Percentiles rank a stretch among this genome's conserved stretches.
Evolutionary conservation across 371 early-diverging fungal genomes (phyloP).

Genomic region (Mucor indicus): DNA sequence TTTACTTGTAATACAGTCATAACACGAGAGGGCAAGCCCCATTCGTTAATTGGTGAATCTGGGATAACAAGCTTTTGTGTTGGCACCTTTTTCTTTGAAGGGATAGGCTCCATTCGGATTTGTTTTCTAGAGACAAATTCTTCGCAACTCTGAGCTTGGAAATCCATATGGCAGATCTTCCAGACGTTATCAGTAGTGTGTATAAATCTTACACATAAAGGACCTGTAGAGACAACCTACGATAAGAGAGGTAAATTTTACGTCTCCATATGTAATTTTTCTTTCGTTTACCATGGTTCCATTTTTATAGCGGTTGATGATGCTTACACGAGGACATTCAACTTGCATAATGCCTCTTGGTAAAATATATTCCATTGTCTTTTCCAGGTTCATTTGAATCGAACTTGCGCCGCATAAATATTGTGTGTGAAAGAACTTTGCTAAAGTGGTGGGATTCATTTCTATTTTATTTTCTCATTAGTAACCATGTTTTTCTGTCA

Average conservation of each 20-base stretch:
- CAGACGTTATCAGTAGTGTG: conserved; percentile 19
- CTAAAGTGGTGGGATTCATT: conserved; percentile 22
- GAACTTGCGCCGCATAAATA: conserved; percentile 36
- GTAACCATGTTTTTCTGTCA: background rate
- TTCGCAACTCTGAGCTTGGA: conserved; percentile 30
- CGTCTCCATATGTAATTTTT: background rate
- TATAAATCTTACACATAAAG: conserved; percentile 26
- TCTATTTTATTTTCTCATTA: background rate
- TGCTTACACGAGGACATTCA: conserved; percentile 39
- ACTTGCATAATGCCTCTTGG: conserved; percentile 33
- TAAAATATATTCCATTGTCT: conserved; percentile 41
- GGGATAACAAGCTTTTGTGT: conserved; percentile 18
- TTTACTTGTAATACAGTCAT: conserved; percentile 20
- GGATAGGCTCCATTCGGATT: conserved; percentile 12
- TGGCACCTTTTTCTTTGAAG: conserved; percentile 21
- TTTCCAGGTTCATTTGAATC: conserved; percentile 40
- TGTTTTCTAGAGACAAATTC: conserved; percentile 26
- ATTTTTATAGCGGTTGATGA: conserved; percentile 34
- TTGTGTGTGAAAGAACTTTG: conserved; percentile 39
- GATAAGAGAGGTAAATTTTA: background rate
- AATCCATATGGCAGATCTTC: conserved; percentile 39
- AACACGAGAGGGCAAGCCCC: conserved; percentile 36
- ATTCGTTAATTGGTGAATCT: conserved; percentile 31
- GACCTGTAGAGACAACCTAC: conserved; percentile 32
- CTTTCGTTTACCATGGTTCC: conserved; percentile 29